Evolutionary conservation across 2,329 filamentous ascomycete species (phyloP).

Genomic region (Fusarium sp.): DNA sequence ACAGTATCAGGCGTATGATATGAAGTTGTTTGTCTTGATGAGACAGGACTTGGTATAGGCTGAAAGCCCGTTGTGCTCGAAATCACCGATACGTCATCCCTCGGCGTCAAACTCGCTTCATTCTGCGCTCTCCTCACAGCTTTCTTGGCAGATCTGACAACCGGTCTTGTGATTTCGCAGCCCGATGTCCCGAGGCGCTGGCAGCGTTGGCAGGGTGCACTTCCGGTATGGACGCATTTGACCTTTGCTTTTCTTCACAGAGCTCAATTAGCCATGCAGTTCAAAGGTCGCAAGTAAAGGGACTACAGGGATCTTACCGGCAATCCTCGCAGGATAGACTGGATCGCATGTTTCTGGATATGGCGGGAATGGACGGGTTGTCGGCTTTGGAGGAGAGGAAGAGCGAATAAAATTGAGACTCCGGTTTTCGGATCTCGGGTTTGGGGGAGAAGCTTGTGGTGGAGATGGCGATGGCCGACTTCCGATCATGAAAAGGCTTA

Average conservation of each 20-base stretch:
- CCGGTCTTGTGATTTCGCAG: constrained; percentile 40
- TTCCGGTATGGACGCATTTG: constrained; percentile 47
- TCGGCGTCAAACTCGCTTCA: neutral
- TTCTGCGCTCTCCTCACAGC: neutral
- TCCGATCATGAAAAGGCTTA: neutral
- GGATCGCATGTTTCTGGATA: constrained; percentile 38
- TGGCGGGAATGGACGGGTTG: neutral
- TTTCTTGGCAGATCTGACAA: constrained; percentile 5
- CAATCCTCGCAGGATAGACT: constrained; percentile 49
- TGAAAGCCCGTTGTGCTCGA: neutral
- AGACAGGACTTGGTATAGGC: neutral
- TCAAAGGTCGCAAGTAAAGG: rapidly evolving
- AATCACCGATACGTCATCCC: neutral
- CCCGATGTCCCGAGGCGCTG: constrained; percentile 36
- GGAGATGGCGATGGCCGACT: neutral
- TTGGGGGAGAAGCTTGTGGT: neutral
- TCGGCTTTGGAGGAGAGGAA: constrained; percentile 14
- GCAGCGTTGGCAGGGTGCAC: constrained; percentile 46
- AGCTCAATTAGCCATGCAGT: neutral
- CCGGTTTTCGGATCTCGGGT: constrained; percentile 18
- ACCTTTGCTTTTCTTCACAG: constrained; percentile 46
- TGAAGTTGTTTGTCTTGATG: neutral
- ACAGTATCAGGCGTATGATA: neutral
- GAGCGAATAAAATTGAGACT: neutral
- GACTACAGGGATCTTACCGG: constrained; percentile 32